These are phyloP conservation scores for Pterocarpus macrocarpus DNA, from an alignment of 306 rosid species.

Conservation along the genomic window DNA sequence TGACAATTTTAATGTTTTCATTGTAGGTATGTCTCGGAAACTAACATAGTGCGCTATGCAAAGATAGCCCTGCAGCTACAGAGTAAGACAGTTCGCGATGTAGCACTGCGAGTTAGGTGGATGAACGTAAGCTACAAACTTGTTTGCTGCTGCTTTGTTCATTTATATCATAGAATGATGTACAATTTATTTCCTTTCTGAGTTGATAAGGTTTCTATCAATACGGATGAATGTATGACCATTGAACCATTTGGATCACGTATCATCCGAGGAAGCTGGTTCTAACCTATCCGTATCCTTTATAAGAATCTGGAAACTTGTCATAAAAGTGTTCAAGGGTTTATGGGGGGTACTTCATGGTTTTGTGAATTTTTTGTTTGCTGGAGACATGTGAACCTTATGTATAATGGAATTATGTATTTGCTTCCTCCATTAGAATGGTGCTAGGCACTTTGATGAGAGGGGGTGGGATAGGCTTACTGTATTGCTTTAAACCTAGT, in stretches of 20 bases:
- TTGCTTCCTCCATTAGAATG: slow-evolving; percentile 32
- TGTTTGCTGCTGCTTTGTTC: slow-evolving; percentile 21
- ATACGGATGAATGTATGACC: slow-evolving; percentile 8
- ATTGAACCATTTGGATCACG: slow-evolving; percentile 9
- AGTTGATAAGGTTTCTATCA: slow-evolving; percentile 16
- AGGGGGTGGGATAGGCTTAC: background rate
- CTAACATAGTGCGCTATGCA: slow-evolving; percentile 78
- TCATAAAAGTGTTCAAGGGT: slow-evolving; percentile 26
- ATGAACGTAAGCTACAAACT: slow-evolving; percentile 78
- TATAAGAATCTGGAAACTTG: slow-evolving; percentile 40
- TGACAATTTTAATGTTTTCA: slow-evolving; percentile 34
- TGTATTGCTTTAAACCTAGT: slow-evolving; percentile 31
- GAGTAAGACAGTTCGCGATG: slow-evolving; percentile 89
- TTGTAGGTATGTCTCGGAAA: slow-evolving; percentile 66
- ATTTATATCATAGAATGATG: slow-evolving; percentile 35
- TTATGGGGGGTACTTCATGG: background rate
- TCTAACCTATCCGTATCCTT: slow-evolving; percentile 34
- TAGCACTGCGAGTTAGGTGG: slow-evolving; percentile 97
- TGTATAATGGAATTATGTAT: slow-evolving; percentile 7
- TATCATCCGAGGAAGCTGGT: slow-evolving; percentile 1
- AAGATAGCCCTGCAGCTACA: slow-evolving; percentile 88
- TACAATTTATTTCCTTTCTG: background rate
- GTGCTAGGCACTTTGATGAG: slow-evolving; percentile 10
- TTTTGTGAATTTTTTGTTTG: slow-evolving; percentile 28
- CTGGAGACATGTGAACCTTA: background rate